phyloP scores from a whole-genome alignment of 1,139 yeast genomes.

The Diutina neorugosa region DNA sequence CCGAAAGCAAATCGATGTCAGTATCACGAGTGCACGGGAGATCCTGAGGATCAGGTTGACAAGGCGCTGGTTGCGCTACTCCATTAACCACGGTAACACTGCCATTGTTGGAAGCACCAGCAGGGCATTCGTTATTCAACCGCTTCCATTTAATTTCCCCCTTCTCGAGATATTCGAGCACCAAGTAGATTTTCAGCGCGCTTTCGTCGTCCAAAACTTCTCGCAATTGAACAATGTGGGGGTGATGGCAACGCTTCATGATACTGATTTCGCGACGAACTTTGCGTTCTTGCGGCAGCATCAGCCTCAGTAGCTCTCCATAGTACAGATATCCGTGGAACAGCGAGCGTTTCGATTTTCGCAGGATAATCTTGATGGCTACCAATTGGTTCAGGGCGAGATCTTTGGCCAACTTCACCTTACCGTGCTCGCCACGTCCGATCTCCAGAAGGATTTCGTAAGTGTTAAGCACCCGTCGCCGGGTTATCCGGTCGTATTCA shows the following conservation, averaged over 20 bases:
- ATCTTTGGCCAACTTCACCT: slow-evolving; percentile 84
- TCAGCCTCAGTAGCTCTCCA: slow-evolving; percentile 18
- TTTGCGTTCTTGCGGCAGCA: slow-evolving; percentile 41
- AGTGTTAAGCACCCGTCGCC: slow-evolving; percentile 75
- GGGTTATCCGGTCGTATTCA: slow-evolving; percentile 82
- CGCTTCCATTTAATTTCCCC: slow-evolving; percentile 89
- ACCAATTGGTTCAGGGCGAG: slow-evolving; percentile 58
- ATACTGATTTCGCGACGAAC: slow-evolving; percentile 89
- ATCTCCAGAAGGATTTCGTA: slow-evolving; percentile 82
- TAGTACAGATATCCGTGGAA: background rate
- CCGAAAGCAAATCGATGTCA: slow-evolving; percentile 29
- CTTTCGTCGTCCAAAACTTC: slow-evolving; percentile 86
- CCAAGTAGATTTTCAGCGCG: slow-evolving; percentile 79
- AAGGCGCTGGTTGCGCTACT: slow-evolving; percentile 7
- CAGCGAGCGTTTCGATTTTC: slow-evolving; percentile 41
- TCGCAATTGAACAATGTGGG: slow-evolving; percentile 72
- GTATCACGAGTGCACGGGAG: slow-evolving; percentile 32
- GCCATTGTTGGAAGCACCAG: slow-evolving; percentile 1
- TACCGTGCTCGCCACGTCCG: slow-evolving; percentile 96
- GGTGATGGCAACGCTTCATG: slow-evolving; percentile 87
- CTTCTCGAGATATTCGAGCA: slow-evolving; percentile 79
- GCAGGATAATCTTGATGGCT: slow-evolving; percentile 86
- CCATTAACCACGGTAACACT: slow-evolving; percentile 7
- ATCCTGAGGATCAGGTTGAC: slow-evolving; percentile 3
- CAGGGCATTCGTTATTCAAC: slow-evolving; percentile 5